These are phyloP conservation scores for Trypanosoma avium DNA, from an alignment of 208 protist genomes.

Conservation along the genomic window DNA sequence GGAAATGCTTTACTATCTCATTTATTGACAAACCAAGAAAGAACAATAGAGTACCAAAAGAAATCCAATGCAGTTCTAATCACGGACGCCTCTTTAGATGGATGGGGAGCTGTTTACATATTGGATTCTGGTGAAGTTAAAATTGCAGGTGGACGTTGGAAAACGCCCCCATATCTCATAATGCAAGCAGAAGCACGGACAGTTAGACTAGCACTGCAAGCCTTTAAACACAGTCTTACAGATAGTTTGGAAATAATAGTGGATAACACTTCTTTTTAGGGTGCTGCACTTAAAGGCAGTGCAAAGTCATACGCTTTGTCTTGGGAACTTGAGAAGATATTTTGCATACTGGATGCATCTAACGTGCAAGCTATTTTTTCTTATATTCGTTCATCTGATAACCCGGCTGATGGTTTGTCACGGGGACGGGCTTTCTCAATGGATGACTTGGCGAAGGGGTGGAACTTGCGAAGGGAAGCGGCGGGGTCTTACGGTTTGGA, in stretches of 20 bases:
- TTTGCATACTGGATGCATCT: not conserved
- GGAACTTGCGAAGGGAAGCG: too few relatives aligned
- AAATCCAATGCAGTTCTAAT: not conserved
- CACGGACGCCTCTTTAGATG: conserved; percentile 20
- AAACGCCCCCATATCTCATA: conserved; percentile 9
- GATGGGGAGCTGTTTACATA: conserved; percentile 18
- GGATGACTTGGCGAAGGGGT: not conserved
- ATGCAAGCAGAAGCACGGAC: conserved; percentile 19
- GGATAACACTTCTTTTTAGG: not conserved
- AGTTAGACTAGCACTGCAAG: conserved; percentile 3
- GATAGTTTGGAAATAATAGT: not conserved
- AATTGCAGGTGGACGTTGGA: conserved; percentile 6
- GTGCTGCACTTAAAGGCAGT: not conserved
- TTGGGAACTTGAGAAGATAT: not conserved
- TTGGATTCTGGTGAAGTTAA: conserved; percentile 3
- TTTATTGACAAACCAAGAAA: not conserved
- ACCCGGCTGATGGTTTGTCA: not conserved
- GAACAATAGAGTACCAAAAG: too few relatives aligned
- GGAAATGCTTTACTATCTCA: not conserved
- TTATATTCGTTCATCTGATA: not conserved
- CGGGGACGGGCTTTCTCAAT: not conserved
- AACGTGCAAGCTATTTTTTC: not conserved
- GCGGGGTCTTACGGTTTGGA: too few relatives aligned
- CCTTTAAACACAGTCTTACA: not conserved
- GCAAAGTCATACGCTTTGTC: not conserved